Base-by-base conservation (phyloP, 306 rosid species). In the Quercus ilex region DNA sequence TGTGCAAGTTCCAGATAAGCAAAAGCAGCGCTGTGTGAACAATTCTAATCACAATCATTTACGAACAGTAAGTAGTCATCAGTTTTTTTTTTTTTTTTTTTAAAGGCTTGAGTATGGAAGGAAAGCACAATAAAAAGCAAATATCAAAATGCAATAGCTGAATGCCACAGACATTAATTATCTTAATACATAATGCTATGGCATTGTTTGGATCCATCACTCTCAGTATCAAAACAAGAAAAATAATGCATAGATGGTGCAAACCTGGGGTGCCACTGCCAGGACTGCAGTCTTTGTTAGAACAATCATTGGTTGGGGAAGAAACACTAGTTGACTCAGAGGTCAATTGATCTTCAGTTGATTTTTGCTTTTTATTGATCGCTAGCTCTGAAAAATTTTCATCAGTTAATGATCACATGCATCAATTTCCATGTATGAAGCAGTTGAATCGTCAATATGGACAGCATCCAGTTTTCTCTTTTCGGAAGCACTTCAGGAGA, bases 391-490 rank as follows among this genome's bases (percentile, higher is more conserved):
- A 83, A 67, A 67, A 75, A 51, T 74, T 76, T 64, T 77, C 80
- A 28, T 82, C 86, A 38, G 63, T 64, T 70, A 35, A 43, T 60
- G 67, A 75, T 65, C 0, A 30, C 53, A 28, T 65, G 38, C 18
- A 65, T 83, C 75, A 71, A 35, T 60, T 28, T 78, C 83, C 80
- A 41, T 43, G 49, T 73, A 77, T 10, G 31, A 25, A 53, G 71
- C 62, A 71, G 83, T 49, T 8, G 83, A 78, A 84, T 76, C 82
- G 23, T 23, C 65, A 12, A 25, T 75, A 63, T 73, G 68, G 52
- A 64, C 80, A 46, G 72, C 38, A 79, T 78, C 85, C 53, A 80
- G 87, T 78, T 88, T 84, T 88, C 89, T 88, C 79, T 89, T 91
- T 90, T 89, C 90, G 69, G 93, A 69, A 43, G 59, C 78, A 78